phyloP scores from a whole-genome alignment of 192 early-diverging fungal species.

The Lobulomyces angularis region DNA sequence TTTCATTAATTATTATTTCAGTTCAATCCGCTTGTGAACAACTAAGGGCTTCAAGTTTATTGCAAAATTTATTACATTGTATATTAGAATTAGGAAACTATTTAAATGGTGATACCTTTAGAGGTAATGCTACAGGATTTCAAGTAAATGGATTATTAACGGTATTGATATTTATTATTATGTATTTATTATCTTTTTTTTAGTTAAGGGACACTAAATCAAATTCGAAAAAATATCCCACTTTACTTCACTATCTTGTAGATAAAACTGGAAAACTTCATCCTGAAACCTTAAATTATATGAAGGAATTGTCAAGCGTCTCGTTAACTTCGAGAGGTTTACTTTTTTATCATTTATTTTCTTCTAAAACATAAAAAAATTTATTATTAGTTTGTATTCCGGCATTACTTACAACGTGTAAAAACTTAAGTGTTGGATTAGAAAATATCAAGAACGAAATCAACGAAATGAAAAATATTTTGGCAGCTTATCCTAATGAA shows the following conservation, averaged over 20 bases:
- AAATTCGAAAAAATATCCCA: conserved; percentile 12
- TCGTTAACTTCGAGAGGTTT: conserved; percentile 20
- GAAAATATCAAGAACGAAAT: neutral
- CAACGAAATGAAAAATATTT: neutral
- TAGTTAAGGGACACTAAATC: conserved; percentile 30
- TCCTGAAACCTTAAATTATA: conserved; percentile 20
- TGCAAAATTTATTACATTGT: conserved; percentile 18
- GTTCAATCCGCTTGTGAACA: conserved; percentile 21
- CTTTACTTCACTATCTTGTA: conserved; percentile 36
- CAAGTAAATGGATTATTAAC: conserved; percentile 20
- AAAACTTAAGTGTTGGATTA: neutral
- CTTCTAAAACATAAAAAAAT: neutral
- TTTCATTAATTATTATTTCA: no score
- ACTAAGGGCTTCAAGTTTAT: conserved; percentile 11
- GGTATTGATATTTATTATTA: conserved; percentile 2
- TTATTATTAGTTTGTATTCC: conserved; percentile 6
- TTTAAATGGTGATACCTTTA: conserved; percentile 30
- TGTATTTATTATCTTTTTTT: neutral
- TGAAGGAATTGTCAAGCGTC: conserved; percentile 27
- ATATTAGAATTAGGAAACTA: conserved; percentile 38
- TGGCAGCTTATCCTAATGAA: neutral
- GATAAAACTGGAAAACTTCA: conserved; percentile 18
- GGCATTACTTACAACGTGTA: neutral
- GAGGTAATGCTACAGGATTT: conserved; percentile 39
- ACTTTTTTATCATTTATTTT: no score